These are phyloP conservation scores for Podospora anserina DNA, from an alignment of 495 filamentous ascomycete genomes.

Conservation along the genomic window DNA sequence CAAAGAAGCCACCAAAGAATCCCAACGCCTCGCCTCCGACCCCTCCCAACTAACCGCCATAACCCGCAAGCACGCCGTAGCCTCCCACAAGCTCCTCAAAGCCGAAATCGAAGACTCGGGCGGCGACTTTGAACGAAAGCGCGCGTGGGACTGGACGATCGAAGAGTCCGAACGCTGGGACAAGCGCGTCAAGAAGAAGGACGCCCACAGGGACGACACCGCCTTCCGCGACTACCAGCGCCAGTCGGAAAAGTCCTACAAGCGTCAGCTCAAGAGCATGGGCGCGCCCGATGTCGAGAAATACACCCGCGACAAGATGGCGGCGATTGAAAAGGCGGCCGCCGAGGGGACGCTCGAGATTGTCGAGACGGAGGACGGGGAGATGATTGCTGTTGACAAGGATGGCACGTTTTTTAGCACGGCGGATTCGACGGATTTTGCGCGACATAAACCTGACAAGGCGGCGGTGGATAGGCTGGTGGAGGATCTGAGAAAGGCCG, in stretches of 20 bases:
- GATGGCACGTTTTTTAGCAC: slow-evolving; percentile 87
- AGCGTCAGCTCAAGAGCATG: slow-evolving; percentile 76
- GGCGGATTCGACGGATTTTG: slow-evolving; percentile 73
- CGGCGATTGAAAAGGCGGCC: slow-evolving; percentile 78
- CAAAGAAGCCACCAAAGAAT: slow-evolving; percentile 79
- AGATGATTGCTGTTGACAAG: slow-evolving; percentile 89
- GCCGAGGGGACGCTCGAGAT: slow-evolving; percentile 78
- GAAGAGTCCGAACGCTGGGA: slow-evolving; percentile 96
- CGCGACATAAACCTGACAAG: slow-evolving; percentile 82
- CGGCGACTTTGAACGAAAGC: slow-evolving; percentile 94
- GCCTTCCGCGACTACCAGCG: slow-evolving; percentile 88
- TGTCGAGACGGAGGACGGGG: slow-evolving; percentile 89
- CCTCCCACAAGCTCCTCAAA: slow-evolving; percentile 89
- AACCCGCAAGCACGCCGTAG: slow-evolving; percentile 76
- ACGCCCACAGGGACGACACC: slow-evolving; percentile 73
- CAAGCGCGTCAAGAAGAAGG: slow-evolving; percentile 80
- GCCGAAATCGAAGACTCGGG: slow-evolving; percentile 80
- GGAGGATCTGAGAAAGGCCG: slow-evolving; percentile 78
- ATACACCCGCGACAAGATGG: slow-evolving; percentile 82
- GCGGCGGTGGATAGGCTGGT: slow-evolving; percentile 89
- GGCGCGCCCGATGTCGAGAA: slow-evolving; percentile 64
- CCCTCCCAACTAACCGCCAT: slow-evolving; percentile 67
- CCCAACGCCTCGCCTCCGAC: slow-evolving; percentile 74
- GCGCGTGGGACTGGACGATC: slow-evolving; percentile 97
- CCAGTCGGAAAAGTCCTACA: slow-evolving; percentile 88